A percentile compares a stretch with the other conserved stretches of the same genome.
Conservation (phyloP, 2,329 filamentous ascomycete species). For the Stagonosporopsis tanaceti region DNA sequence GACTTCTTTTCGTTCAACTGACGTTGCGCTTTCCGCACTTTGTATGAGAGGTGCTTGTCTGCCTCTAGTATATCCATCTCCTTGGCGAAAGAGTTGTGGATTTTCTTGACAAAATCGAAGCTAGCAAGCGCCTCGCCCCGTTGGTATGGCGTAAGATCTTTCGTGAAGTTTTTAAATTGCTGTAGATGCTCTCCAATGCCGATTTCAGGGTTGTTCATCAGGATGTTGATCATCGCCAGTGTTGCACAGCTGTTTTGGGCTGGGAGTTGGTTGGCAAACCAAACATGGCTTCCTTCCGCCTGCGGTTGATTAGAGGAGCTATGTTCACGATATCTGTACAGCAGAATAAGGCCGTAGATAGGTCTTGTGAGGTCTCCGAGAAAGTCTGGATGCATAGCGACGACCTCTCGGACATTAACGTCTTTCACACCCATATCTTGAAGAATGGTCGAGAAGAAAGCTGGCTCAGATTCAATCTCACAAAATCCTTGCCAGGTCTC, state of each 20-base stretch:
- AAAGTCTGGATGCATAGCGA: slow-evolving; percentile 67
- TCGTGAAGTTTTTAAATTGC: slow-evolving; percentile 77
- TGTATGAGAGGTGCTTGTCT: slow-evolving; percentile 74
- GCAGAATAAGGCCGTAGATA: slow-evolving; percentile 84
- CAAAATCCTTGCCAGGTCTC: slow-evolving; percentile 73
- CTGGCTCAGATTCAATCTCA: slow-evolving; percentile 90
- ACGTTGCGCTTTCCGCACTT: slow-evolving; percentile 55
- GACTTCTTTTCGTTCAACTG: slow-evolving; percentile 46
- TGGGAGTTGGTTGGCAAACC: slow-evolving; percentile 90
- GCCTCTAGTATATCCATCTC: slow-evolving; percentile 69
- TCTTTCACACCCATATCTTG: slow-evolving; percentile 77
- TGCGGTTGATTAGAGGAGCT: slow-evolving; percentile 59
- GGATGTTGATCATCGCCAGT: slow-evolving; percentile 89
- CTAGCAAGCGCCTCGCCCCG: slow-evolving; percentile 78
- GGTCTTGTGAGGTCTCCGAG: slow-evolving; percentile 38
- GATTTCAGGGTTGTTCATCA: slow-evolving; percentile 77
- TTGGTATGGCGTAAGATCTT: slow-evolving; percentile 71
- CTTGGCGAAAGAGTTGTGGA: slow-evolving; percentile 87
- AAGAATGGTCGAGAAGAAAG: slow-evolving; percentile 84
- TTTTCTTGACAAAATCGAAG: slow-evolving; percentile 77
- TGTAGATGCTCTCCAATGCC: slow-evolving; percentile 74
- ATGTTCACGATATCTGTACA: slow-evolving; percentile 74
- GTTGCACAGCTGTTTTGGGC: slow-evolving; percentile 82
- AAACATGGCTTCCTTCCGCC: slow-evolving; percentile 72
- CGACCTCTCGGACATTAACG: slow-evolving; percentile 78